phyloP scores from a whole-genome alignment of 495 filamentous ascomycete species.

The Rostrohypoxylon terebratum region DNA sequence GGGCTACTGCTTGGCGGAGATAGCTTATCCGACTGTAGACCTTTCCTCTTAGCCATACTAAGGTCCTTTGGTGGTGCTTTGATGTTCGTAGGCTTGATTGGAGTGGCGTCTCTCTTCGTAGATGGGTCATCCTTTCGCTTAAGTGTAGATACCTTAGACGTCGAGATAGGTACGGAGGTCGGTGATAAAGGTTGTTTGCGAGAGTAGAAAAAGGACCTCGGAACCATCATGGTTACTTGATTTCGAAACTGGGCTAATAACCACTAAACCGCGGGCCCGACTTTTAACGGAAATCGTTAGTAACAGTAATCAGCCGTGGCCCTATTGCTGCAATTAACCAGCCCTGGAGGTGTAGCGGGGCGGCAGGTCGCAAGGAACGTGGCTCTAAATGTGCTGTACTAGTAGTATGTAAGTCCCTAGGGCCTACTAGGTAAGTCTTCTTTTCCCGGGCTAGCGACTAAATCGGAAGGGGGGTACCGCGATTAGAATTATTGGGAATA shows the following conservation, averaged over 20 bases:
- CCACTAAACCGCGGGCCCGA: constrained; percentile 20
- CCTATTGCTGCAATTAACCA: constrained; percentile 42
- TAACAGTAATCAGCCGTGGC: constrained; percentile 49
- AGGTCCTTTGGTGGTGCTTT: constrained; percentile 30
- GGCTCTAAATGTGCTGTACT: constrained; percentile 20
- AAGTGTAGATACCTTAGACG: constrained; percentile 23
- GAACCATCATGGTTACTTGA: constrained; percentile 53
- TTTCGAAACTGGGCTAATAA: constrained; percentile 25
- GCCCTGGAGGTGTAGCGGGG: constrained; percentile 29
- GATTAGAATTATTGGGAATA: constrained; percentile 37
- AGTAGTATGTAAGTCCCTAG: no score
- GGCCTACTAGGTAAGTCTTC: no score
- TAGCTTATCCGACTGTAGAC: constrained; percentile 38
- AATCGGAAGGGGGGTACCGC: constrained; percentile 38
- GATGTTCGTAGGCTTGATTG: constrained; percentile 22
- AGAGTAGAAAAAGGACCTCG: constrained; percentile 54
- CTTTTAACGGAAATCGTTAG: constrained; percentile 46
- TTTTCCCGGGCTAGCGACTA: constrained; percentile 28
- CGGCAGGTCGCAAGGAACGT: constrained; percentile 33
- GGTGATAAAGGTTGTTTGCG: constrained; percentile 30
- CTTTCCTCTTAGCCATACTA: constrained; percentile 49
- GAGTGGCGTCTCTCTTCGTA: constrained; percentile 28
- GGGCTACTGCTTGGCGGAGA: constrained; percentile 48
- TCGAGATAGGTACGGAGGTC: constrained; percentile 22
- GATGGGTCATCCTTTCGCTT: constrained; percentile 51